A percentile compares a stretch with the other conserved stretches of the same genome.
Conservation (phyloP, 106 monocot genomes). For the Iris macrosiphon region DNA sequence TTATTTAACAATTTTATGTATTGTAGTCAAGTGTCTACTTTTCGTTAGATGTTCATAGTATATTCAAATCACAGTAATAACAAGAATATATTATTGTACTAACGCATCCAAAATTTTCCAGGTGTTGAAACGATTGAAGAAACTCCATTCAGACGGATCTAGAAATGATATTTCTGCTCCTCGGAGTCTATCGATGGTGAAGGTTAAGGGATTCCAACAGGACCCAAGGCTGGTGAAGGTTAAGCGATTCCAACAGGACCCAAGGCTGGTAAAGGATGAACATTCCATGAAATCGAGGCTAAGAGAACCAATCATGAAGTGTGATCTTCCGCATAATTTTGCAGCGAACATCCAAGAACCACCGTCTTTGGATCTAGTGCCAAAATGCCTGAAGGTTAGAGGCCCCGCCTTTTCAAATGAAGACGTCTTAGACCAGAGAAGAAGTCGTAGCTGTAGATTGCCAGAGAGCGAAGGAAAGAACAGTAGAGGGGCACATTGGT, state of each 20-base stretch:
- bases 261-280: not conserved
- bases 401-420: too few species aligned
- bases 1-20: too few species aligned
- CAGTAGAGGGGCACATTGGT: too few species aligned
- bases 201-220: not conserved
- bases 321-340: not conserved
- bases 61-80: not conserved
- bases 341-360: too few species aligned
- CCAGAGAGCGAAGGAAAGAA: too few species aligned
- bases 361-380: too few species aligned
- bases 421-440: too few species aligned
- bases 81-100: not conserved
- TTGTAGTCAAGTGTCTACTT: too few species aligned
- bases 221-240: not conserved
- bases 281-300: not conserved
- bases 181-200: too few species aligned
- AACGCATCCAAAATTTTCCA: not conserved
- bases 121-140: constrained; percentile 4
- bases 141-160: not conserved
- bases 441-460: too few species aligned
- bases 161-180: not conserved
- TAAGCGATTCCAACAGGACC: not conserved
- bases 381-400: too few species aligned
- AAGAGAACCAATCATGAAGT: not conserved
- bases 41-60: not conserved